A percentile compares a stretch with the other conserved stretches of the same genome.
Conservation (phyloP, 2,329 filamentous ascomycete species). For the Ophiocordyceps robertsii region DNA sequence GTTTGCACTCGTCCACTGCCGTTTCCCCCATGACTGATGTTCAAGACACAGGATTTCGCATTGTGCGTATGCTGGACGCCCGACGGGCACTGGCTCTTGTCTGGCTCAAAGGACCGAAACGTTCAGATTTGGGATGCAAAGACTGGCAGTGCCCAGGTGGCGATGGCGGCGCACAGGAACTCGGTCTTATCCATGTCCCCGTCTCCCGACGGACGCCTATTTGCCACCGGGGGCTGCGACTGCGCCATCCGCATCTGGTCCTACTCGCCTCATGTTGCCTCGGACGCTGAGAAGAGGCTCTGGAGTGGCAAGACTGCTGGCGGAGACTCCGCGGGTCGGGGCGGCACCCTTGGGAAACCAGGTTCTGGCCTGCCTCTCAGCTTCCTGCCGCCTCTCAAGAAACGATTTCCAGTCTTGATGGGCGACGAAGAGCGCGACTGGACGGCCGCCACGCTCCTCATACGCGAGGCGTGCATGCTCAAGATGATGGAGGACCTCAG, state of each 20-base stretch:
- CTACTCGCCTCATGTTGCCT: background rate
- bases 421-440: slow-evolving; percentile 6
- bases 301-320: background rate
- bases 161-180: background rate
- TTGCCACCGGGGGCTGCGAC: background rate
- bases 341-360: background rate
- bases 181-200: background rate
- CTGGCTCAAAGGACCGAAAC: background rate
- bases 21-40: background rate
- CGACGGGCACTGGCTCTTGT: background rate
- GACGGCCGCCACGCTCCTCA: slow-evolving; percentile 13
- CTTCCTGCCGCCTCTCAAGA: background rate
- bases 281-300: background rate
- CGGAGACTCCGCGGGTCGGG: no score
- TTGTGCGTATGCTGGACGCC: background rate
- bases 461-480: slow-evolving; percentile 19
- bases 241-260: background rate
- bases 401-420: background rate
- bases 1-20: background rate
- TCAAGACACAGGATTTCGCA: background rate
- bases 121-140: background rate
- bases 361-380: background rate
- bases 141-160: background rate
- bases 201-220: background rate
- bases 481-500: slow-evolving; percentile 17